These are phyloP conservation scores for Aspergillus sclerotialis DNA, from an alignment of 2,329 filamentous ascomycete species.

Conservation along the genomic window DNA sequence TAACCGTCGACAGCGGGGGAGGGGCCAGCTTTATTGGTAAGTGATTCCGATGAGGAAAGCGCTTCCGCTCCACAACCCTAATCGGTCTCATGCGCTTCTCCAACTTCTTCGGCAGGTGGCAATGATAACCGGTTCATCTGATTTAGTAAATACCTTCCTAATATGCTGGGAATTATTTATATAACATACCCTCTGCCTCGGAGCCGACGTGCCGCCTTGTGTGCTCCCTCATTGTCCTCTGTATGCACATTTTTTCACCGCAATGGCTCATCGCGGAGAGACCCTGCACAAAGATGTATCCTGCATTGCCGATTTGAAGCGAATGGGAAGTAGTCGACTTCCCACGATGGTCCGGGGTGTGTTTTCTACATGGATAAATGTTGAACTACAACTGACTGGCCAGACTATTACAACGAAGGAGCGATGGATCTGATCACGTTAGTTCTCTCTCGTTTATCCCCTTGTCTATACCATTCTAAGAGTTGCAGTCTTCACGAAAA, in stretches of 20 bases:
- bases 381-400: slow-evolving; percentile 1
- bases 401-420: slow-evolving; percentile 53
- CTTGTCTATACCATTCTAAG: not conserved
- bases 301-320: slow-evolving; percentile 36
- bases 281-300: slow-evolving; percentile 22
- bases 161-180: no score
- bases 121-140: no score
- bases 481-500: slow-evolving; percentile 44
- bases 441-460: not conserved
- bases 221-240: not conserved
- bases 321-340: slow-evolving; percentile 31
- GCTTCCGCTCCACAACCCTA: no score
- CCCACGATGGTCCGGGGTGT: slow-evolving; percentile 34
- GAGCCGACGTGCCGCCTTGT: no score
- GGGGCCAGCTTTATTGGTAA: no score
- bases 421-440: slow-evolving; percentile 49
- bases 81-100: no score
- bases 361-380: not conserved
- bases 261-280: slow-evolving; percentile 26
- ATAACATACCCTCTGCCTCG: no score
- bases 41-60: no score
- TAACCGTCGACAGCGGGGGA: no score
- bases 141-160: no score
- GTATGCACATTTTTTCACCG: not conserved
- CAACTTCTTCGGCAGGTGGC: no score